These are phyloP conservation scores for Salix suchowensis DNA, from an alignment of 345 rosid genomes.

Conservation along the genomic window DNA sequence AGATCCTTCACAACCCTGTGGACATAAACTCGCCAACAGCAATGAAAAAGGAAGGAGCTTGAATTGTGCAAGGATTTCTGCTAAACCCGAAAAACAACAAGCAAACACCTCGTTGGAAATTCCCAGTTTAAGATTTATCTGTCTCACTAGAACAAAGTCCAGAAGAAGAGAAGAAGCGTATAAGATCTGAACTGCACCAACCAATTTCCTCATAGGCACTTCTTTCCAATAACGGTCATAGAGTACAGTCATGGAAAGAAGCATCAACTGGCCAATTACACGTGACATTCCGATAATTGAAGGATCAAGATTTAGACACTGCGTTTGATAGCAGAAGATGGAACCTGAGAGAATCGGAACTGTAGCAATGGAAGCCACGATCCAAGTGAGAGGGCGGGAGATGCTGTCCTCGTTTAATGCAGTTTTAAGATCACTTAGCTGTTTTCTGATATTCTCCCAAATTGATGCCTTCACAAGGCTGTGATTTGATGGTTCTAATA, in stretches of 20 bases:
- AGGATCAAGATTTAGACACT: constrained; percentile 63
- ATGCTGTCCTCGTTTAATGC: constrained; percentile 56
- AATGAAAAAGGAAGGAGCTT: constrained; percentile 76
- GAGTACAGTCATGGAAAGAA: constrained; percentile 52
- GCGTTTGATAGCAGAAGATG: constrained; percentile 81
- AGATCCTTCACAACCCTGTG: constrained; percentile 84
- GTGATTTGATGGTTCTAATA: constrained; percentile 29
- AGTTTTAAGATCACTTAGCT: constrained; percentile 45
- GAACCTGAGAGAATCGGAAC: constrained; percentile 80
- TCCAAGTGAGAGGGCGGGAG: constrained; percentile 55
- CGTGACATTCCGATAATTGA: constrained; percentile 73
- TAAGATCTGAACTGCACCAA: constrained; percentile 44
- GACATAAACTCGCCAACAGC: constrained; percentile 62
- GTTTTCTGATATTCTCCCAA: constrained; percentile 39
- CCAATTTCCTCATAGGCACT: constrained; percentile 62
- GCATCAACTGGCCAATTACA: constrained; percentile 69
- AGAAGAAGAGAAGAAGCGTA: constrained; percentile 70
- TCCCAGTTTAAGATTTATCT: constrained; percentile 57
- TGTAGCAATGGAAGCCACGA: constrained; percentile 56
- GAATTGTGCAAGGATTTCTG: constrained; percentile 73
- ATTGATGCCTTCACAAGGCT: constrained; percentile 27
- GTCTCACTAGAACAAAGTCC: constrained; percentile 62
- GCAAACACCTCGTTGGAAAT: constrained; percentile 62
- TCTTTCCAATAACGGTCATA: constrained; percentile 62
- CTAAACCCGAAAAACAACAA: constrained; percentile 69